Percentiles rank a stretch among this genome's conserved stretches.
Conservation (phyloP, 2,329 filamentous ascomycete species). For the Sporothrix humicola region DNA sequence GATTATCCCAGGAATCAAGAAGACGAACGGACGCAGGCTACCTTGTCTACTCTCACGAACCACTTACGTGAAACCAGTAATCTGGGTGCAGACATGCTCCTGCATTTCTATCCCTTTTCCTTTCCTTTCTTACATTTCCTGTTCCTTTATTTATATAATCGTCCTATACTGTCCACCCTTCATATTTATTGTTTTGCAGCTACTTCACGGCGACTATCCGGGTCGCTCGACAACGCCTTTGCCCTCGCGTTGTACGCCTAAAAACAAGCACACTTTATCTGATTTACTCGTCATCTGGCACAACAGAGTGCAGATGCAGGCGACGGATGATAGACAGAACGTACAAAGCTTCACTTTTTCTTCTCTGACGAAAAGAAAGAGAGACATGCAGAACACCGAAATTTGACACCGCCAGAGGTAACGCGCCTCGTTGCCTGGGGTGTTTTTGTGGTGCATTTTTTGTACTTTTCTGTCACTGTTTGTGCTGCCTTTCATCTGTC, state of each 20-base stretch:
- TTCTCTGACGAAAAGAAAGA: not conserved
- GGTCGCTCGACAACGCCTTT: not conserved
- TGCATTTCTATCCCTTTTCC: no score
- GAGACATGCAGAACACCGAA: constrained; percentile 22
- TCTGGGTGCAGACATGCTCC: constrained; percentile 15
- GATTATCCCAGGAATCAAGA: not conserved
- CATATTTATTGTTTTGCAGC: not conserved
- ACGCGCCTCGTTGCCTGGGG: constrained; percentile 4
- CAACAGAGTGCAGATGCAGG: not conserved
- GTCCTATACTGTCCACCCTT: not conserved
- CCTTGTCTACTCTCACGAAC: constrained; percentile 11
- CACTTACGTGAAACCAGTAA: constrained; percentile 1
- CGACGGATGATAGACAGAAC: not conserved
- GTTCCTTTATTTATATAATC: not conserved
- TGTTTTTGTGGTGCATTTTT: not conserved
- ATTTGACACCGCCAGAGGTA: constrained; percentile 12
- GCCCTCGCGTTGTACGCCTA: not conserved
- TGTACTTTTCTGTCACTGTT: not conserved
- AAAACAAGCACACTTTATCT: not conserved
- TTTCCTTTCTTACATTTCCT: not conserved
- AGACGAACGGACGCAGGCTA: not conserved
- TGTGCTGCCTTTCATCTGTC: not conserved
- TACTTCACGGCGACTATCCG: not conserved
- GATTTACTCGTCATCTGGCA: constrained; percentile 21
- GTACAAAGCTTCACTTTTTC: not conserved